These are phyloP conservation scores for Ganoderma boninense DNA, from an alignment of 1,284 basidiomycete genomes.

Conservation along the genomic window DNA sequence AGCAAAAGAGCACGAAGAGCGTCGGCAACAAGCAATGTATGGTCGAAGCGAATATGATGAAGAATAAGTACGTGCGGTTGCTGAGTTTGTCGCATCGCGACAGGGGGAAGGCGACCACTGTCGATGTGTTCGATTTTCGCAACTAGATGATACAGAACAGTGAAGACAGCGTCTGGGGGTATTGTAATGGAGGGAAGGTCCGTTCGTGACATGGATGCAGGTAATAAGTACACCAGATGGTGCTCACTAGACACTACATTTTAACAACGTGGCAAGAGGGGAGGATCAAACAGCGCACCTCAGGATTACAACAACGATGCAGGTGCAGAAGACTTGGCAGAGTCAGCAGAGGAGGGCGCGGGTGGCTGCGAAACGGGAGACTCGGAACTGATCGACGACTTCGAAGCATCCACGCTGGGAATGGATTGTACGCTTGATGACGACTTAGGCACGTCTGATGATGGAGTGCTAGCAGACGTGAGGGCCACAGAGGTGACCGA, in stretches of 20 bases:
- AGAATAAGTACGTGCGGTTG: slow-evolving; percentile 3
- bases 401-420: neutral
- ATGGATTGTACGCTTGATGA: neutral
- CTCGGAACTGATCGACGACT: neutral
- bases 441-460: neutral
- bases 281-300: neutral
- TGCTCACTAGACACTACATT: neutral
- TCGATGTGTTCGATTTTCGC: neutral
- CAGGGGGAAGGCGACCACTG: slow-evolving; percentile 4
- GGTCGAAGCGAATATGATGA: neutral
- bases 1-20: neutral
- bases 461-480: too few species aligned
- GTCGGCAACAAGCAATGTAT: neutral
- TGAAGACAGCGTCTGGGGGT: neutral
- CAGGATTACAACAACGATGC: neutral
- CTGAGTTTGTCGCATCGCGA: neutral
- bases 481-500: neutral
- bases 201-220: slow-evolving; percentile 3
- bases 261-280: neutral
- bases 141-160: slow-evolving; percentile 4
- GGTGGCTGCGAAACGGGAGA: neutral
- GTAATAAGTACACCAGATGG: neutral
- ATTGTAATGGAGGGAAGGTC: neutral
- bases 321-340: neutral
- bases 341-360: neutral